These are phyloP conservation scores for Plicaturopsis crispa DNA, from an alignment of 768 basidiomycete species.

Conservation along the genomic window DNA sequence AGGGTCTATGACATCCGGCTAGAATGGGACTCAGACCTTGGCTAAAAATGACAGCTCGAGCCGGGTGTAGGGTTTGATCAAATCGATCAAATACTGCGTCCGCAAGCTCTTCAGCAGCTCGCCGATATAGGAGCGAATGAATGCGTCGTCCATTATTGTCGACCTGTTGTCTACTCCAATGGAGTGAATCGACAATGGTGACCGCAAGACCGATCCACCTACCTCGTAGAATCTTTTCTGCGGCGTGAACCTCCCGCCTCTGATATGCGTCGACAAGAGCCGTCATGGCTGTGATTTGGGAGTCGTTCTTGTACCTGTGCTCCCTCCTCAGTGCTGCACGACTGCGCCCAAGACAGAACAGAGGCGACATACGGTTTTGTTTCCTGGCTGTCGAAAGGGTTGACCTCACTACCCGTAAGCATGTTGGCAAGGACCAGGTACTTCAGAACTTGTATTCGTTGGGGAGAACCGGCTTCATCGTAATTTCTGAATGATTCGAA, in stretches of 20 bases:
- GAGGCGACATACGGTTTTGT: slow-evolving; percentile 82
- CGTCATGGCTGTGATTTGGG: slow-evolving; percentile 98
- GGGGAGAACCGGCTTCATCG: slow-evolving; percentile 94
- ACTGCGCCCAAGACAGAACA: neutral
- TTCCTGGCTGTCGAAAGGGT: slow-evolving; percentile 99
- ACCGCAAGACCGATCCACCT: slow-evolving; percentile 6
- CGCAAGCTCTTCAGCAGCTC: slow-evolving; percentile 90
- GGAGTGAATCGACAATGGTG: slow-evolving; percentile 2
- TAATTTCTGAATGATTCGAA: slow-evolving; percentile 99
- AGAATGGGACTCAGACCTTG: slow-evolving; percentile 46
- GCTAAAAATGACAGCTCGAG: slow-evolving; percentile 91
- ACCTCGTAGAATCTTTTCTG: slow-evolving; percentile 93
- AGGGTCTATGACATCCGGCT: neutral
- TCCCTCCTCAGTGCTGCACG: neutral
- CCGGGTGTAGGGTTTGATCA: slow-evolving; percentile 96
- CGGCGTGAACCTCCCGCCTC: slow-evolving; percentile 91
- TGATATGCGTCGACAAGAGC: slow-evolving; percentile 96
- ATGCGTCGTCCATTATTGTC: slow-evolving; percentile 94
- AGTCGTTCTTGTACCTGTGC: slow-evolving; percentile 84
- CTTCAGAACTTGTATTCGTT: slow-evolving; percentile 96
- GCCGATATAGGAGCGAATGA: slow-evolving; percentile 94
- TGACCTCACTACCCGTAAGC: slow-evolving; percentile 97
- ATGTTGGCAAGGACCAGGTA: slow-evolving; percentile 97
- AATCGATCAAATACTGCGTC: slow-evolving; percentile 94
- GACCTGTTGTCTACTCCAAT: slow-evolving; percentile 68